Percentiles rank a stretch among this genome's conserved stretches.
Conservation (phyloP, 352 stramenopile genomes). For the Phytopythium kandeliae region DNA sequence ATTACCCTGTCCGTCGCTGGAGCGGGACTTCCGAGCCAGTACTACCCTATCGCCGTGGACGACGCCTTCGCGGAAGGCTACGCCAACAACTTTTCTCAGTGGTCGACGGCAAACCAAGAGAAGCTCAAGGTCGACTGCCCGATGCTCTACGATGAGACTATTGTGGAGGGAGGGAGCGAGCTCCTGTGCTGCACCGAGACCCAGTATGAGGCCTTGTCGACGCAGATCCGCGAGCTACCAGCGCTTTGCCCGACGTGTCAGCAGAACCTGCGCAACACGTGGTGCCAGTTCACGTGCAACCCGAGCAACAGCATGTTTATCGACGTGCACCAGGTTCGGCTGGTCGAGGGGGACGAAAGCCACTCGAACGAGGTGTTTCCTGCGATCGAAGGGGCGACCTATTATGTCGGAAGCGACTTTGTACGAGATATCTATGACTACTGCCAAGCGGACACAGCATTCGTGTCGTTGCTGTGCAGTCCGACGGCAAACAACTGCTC, state of each 20-base stretch:
- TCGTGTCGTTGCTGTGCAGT: constrained; percentile 42
- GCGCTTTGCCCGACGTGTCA: constrained; percentile 64
- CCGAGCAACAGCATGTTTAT: constrained; percentile 77
- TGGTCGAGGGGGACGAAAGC: constrained; percentile 43
- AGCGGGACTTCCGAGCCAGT: constrained; percentile 45
- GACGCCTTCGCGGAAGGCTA: constrained; percentile 52
- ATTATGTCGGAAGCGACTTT: constrained; percentile 60
- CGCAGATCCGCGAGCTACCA: constrained; percentile 50
- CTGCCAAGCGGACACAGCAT: constrained; percentile 46
- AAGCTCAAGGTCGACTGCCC: constrained; percentile 68
- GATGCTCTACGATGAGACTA: constrained; percentile 58
- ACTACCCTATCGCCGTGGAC: constrained; percentile 51
- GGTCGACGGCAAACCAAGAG: constrained; percentile 45
- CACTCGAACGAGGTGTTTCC: constrained; percentile 52
- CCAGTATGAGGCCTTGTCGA: constrained; percentile 61
- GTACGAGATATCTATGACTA: constrained; percentile 73
- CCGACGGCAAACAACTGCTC: constrained; percentile 44
- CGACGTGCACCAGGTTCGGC: constrained; percentile 56
- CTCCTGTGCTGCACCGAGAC: constrained; percentile 73
- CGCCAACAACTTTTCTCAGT: constrained; percentile 69
- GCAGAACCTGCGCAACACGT: constrained; percentile 70
- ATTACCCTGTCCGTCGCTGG: constrained; percentile 30
- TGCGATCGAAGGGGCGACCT: constrained; percentile 60
- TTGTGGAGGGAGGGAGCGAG: constrained; percentile 35
- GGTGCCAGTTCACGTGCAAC: constrained; percentile 77